Evolutionary conservation across 768 basidiomycete genomes (phyloP).

Genomic region (Gymnopilus dilepis): DNA sequence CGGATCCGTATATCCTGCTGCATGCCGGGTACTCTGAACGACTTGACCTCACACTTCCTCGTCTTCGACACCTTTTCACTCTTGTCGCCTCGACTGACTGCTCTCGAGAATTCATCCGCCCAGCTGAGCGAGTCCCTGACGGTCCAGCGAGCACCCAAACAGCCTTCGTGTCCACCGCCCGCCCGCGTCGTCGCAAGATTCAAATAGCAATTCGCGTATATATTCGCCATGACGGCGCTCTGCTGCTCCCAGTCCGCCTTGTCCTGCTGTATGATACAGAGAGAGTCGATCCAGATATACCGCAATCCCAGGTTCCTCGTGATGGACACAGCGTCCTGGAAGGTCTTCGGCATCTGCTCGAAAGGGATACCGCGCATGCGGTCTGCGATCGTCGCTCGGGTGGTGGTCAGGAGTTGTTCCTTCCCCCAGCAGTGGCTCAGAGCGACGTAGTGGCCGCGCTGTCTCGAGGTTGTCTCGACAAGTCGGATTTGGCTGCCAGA

Average conservation of each 20-base stretch:
- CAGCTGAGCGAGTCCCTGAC: constrained; percentile 15
- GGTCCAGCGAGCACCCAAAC: constrained; percentile 15
- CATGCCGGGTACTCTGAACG: constrained; percentile 9
- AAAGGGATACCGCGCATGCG: constrained; percentile 17
- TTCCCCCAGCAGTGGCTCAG: constrained; percentile 25
- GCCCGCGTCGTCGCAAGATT: constrained; percentile 23
- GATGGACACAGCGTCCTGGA: constrained; percentile 17
- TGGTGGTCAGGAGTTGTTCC: constrained; percentile 18
- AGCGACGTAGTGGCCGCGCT: constrained; percentile 23
- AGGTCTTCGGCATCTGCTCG: constrained; percentile 17
- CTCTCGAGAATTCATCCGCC: constrained; percentile 15
- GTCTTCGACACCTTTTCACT: constrained; percentile 10
- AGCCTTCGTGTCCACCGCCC: constrained; percentile 18
- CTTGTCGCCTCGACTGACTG: not conserved
- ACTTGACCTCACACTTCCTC: constrained; percentile 16
- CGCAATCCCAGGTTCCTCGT: constrained; percentile 16
- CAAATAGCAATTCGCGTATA: constrained; percentile 20
- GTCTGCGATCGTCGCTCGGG: constrained; percentile 15
- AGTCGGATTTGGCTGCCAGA: constrained; percentile 14
- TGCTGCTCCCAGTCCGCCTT: constrained; percentile 23
- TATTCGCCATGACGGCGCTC: constrained; percentile 23
- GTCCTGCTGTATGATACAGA: constrained; percentile 24
- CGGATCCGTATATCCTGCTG: constrained; percentile 18
- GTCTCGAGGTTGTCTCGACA: constrained; percentile 13
- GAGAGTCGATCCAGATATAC: constrained; percentile 23